A percentile compares a stretch with the other conserved stretches of the same genome.
phyloP scores from a whole-genome alignment of 768 basidiomycete species.

The Botryobasidium botryosum region DNA sequence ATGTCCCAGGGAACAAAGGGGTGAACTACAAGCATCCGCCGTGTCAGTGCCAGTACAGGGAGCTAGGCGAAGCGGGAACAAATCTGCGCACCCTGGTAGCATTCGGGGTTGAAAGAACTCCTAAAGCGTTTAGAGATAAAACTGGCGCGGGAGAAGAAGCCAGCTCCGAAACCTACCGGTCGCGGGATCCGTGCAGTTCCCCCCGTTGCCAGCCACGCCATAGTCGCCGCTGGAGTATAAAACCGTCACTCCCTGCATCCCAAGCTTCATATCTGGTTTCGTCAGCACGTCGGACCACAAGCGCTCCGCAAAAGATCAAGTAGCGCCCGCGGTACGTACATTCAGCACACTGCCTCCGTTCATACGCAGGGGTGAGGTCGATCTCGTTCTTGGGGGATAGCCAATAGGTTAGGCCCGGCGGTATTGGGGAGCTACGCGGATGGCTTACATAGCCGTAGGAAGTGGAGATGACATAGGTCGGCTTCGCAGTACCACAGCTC shows the following conservation, averaged over 20 bases:
- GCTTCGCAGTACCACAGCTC: constrained; percentile 12
- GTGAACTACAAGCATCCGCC: constrained; percentile 19
- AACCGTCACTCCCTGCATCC: constrained; percentile 31
- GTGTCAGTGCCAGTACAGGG: too few relatives aligned
- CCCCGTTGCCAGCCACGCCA: constrained; percentile 26
- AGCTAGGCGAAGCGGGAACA: too few relatives aligned
- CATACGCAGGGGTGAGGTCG: constrained; percentile 13
- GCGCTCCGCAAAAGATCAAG: neutral
- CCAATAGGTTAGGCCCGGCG: too few relatives aligned
- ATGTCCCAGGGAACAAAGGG: constrained; percentile 28
- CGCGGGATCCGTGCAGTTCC: constrained; percentile 20
- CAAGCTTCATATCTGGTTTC: constrained; percentile 26
- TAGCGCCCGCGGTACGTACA: constrained; percentile 21
- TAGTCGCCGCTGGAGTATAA: constrained; percentile 30
- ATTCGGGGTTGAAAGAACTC: too few relatives aligned
- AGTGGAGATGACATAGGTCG: constrained; percentile 14
- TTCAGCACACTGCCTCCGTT: constrained; percentile 28
- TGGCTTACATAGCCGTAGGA: constrained; percentile 15
- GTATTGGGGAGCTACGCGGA: too few relatives aligned
- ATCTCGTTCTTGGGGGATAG: too few relatives aligned
- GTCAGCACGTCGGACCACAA: too few relatives aligned
- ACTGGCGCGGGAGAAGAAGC: too few relatives aligned
- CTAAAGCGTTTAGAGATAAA: too few relatives aligned
- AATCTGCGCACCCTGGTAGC: neutral
- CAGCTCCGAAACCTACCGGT: constrained; percentile 1